phyloP scores from a whole-genome alignment of 2,329 filamentous ascomycete genomes.

The Fusarium subtropicale region DNA sequence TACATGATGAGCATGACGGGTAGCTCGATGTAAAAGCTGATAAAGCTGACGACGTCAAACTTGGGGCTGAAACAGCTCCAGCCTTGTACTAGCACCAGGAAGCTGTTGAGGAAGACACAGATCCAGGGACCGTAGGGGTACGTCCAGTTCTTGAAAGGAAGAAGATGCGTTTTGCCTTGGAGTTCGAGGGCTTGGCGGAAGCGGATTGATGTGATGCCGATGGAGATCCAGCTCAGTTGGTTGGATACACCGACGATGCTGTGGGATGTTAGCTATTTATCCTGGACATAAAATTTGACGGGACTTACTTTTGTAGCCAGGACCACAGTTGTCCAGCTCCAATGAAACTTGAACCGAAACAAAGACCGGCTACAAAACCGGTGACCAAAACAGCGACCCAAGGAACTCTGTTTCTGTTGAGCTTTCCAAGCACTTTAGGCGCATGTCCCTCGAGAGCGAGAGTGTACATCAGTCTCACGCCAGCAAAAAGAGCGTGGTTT shows the following conservation, averaged over 20 bases:
- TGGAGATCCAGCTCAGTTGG: slow-evolving; percentile 74
- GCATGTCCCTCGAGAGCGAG: slow-evolving; percentile 61
- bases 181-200: slow-evolving; percentile 68
- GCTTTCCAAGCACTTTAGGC: slow-evolving; percentile 62
- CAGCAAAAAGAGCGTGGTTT: slow-evolving; percentile 54
- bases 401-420: slow-evolving; percentile 53
- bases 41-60: slow-evolving; percentile 70
- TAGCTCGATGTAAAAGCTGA: slow-evolving; percentile 73
- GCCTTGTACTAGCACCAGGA: slow-evolving; percentile 72
- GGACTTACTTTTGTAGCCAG: slow-evolving; percentile 72
- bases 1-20: slow-evolving; percentile 73
- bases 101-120: slow-evolving; percentile 66
- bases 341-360: slow-evolving; percentile 74
- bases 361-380: slow-evolving; percentile 67
- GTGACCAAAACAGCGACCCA: slow-evolving; percentile 62
- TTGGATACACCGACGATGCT: slow-evolving; percentile 75
- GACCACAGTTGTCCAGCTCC: slow-evolving; percentile 73
- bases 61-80: slow-evolving; percentile 71
- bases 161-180: slow-evolving; percentile 69
- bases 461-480: slow-evolving; percentile 52
- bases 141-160: slow-evolving; percentile 75
- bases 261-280: slow-evolving; percentile 19
- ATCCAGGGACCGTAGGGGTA: slow-evolving; percentile 71
- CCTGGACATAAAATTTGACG: fast-evolving
- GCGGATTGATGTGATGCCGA: slow-evolving; percentile 72